Conservation (phyloP, 108 stramenopile species). For the Pseudonitzschia multiseries region DNA sequence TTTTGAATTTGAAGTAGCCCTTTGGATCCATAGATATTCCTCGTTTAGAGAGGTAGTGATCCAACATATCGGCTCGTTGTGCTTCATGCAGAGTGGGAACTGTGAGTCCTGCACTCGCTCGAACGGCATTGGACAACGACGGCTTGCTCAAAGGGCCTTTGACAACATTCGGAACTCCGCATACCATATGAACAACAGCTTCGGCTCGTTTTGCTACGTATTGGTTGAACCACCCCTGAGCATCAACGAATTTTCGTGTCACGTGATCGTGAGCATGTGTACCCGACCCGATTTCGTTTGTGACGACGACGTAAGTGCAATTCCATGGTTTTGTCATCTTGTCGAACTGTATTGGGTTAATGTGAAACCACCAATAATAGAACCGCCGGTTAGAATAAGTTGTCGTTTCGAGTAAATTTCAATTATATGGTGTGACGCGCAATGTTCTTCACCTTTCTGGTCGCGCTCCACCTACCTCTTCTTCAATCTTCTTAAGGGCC, state of each 20-base stretch:
- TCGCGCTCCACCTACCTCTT: not conserved
- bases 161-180: slow-evolving; percentile 41
- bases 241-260: slow-evolving; percentile 51
- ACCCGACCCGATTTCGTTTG: slow-evolving; percentile 60
- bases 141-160: slow-evolving; percentile 19
- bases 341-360: slow-evolving; percentile 24
- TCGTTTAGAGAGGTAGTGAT: slow-evolving; percentile 44
- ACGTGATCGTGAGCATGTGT: slow-evolving; percentile 33
- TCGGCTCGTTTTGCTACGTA: slow-evolving; percentile 39
- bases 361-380: too few relatives aligned
- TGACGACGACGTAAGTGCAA: slow-evolving; percentile 55
- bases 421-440: too few relatives aligned
- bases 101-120: slow-evolving; percentile 3
- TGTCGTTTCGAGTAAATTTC: too few relatives aligned
- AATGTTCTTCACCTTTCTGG: not conserved
- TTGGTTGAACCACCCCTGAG: slow-evolving; percentile 60
- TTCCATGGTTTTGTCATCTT: slow-evolving; percentile 45
- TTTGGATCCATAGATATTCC: slow-evolving; percentile 44
- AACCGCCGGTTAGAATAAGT: too few relatives aligned
- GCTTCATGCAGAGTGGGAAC: slow-evolving; percentile 1
- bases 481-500: slow-evolving; percentile 11
- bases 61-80: slow-evolving; percentile 25
- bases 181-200: slow-evolving; percentile 51
- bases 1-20: slow-evolving; percentile 53
- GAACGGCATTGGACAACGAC: not conserved